Evolutionary conservation across 768 basidiomycete species (phyloP).

Genomic region (Mycena floridula): DNA sequence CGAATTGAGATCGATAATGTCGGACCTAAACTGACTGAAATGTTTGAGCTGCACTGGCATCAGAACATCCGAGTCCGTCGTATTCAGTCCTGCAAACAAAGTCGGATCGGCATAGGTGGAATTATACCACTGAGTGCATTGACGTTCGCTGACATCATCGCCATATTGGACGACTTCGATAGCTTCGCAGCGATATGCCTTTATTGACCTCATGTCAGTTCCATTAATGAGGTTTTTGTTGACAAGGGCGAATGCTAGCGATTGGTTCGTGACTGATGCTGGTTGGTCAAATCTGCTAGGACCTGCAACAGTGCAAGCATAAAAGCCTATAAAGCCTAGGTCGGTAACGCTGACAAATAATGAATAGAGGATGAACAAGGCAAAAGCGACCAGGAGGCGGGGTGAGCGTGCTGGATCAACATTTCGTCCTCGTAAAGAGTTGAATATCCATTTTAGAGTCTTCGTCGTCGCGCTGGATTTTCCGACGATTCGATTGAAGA

Average conservation of each 20-base stretch:
- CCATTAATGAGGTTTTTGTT: background rate
- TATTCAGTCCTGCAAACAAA: slow-evolving; percentile 12
- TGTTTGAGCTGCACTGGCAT: slow-evolving; percentile 12
- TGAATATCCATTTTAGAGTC: slow-evolving; percentile 14
- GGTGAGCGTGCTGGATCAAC: slow-evolving; percentile 10
- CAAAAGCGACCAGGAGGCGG: slow-evolving; percentile 10
- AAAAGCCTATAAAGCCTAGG: background rate
- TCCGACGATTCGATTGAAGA: slow-evolving; percentile 14
- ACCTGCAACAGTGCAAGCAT: slow-evolving; percentile 6
- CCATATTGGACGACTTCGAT: background rate
- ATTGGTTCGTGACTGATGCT: slow-evolving; percentile 10
- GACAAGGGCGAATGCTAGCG: slow-evolving; percentile 6
- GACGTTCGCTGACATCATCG: slow-evolving; percentile 5
- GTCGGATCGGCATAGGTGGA: slow-evolving; percentile 15
- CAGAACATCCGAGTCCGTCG: slow-evolving; percentile 17
- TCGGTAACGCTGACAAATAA: background rate
- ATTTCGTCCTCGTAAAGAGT: slow-evolving; percentile 5
- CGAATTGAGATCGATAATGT: slow-evolving; percentile 7
- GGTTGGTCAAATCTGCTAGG: slow-evolving; percentile 11
- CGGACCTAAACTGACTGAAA: background rate
- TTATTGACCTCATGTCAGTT: background rate
- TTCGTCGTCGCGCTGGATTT: slow-evolving; percentile 8
- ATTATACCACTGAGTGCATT: slow-evolving; percentile 17
- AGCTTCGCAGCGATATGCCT: background rate
- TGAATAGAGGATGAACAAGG: slow-evolving; percentile 5